Percentiles rank a stretch among this genome's conserved stretches.
phyloP scores from a whole-genome alignment of 2,329 filamentous ascomycete species.

The Fusarium sacchari region DNA sequence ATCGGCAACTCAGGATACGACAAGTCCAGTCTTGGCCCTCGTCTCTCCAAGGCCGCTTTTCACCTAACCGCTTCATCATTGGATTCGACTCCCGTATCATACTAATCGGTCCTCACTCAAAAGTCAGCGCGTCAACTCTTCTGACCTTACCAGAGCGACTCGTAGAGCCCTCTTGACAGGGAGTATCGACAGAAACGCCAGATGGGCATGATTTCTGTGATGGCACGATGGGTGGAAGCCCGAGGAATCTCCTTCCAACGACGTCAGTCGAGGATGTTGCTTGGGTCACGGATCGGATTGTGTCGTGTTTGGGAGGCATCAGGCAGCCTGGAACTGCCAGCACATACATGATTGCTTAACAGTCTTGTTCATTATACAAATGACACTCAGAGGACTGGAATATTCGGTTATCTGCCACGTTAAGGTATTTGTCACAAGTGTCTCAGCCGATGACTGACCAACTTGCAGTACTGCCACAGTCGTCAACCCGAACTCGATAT shows the following conservation, averaged over 20 bases:
- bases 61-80: slow-evolving; percentile 92
- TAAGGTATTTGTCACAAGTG: no score
- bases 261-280: no score
- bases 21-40: slow-evolving; percentile 93
- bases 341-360: fast-evolving
- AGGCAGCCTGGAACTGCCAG: no score
- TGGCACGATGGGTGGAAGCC: not conserved
- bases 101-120: slow-evolving; percentile 80
- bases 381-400: fast-evolving
- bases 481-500: not conserved
- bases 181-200: no score
- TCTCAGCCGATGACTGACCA: no score
- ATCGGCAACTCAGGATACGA: slow-evolving; percentile 96
- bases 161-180: fast-evolving
- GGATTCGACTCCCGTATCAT: slow-evolving; percentile 95
- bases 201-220: no score
- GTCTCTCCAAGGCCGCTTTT: slow-evolving; percentile 97
- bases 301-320: not conserved
- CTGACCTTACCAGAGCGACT: not conserved
- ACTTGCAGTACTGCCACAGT: no score
- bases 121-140: slow-evolving; percentile 51
- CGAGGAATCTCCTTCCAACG: no score
- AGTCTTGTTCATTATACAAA: not conserved
- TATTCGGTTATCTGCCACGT: not conserved
- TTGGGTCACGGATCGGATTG: no score